Percentiles rank a stretch among this genome's conserved stretches.
Evolutionary conservation across 139 green algal genomes (phyloP).

Genomic region (Asterochloris sp.): DNA sequence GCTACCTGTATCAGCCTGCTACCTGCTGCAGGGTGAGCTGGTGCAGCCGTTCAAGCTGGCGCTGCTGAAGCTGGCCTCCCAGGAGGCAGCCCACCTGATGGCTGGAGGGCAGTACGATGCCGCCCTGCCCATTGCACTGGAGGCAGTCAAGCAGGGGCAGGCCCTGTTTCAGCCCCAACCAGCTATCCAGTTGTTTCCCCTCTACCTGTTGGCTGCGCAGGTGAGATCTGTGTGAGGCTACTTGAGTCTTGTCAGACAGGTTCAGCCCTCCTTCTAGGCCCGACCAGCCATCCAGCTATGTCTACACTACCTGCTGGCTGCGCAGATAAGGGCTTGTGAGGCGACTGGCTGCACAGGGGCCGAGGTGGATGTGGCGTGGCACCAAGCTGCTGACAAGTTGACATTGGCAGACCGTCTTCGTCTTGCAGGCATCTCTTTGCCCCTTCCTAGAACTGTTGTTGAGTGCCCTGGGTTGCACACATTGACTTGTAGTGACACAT

Average conservation of each 20-base stretch:
- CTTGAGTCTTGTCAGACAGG: not conserved
- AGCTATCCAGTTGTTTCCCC: conserved; percentile 74
- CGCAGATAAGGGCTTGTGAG: too few relatives aligned
- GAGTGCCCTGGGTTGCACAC: too few relatives aligned
- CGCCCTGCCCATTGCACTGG: conserved; percentile 71
- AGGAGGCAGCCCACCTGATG: conserved; percentile 78
- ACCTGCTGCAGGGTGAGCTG: conserved; percentile 41
- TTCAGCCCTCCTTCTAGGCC: too few relatives aligned
- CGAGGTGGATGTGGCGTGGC: too few relatives aligned
- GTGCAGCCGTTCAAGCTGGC: conserved; percentile 78
- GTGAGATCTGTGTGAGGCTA: conserved; percentile 12
- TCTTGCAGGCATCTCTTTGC: too few relatives aligned
- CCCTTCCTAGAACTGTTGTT: too few relatives aligned
- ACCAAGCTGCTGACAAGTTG: too few relatives aligned
- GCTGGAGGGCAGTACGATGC: conserved; percentile 68
- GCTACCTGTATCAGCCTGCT: not conserved
- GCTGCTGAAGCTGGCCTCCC: conserved; percentile 72
- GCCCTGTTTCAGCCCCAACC: conserved; percentile 70
- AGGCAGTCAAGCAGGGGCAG: conserved; percentile 73
- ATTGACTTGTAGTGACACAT: too few relatives aligned
- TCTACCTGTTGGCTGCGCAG: conserved; percentile 80
- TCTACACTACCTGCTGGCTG: too few relatives aligned
- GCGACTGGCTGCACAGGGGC: too few relatives aligned
- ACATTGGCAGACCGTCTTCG: too few relatives aligned
- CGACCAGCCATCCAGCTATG: too few relatives aligned